Conservation (phyloP, 345 rosid genomes). For the Gossypium herbaceum region DNA sequence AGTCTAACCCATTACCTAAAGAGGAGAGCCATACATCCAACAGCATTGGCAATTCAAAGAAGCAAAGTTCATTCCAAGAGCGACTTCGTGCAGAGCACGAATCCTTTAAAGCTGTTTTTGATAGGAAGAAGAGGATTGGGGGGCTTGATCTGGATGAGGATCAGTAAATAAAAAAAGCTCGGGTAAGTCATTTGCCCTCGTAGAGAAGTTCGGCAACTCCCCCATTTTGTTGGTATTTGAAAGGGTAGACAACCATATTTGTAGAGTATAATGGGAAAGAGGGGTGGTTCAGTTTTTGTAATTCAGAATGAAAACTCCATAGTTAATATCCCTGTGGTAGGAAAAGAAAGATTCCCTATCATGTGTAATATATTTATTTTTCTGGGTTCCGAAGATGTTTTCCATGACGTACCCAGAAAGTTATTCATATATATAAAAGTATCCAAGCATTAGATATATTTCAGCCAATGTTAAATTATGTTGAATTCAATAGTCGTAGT, state of each 20-base stretch:
- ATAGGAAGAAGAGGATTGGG: slow-evolving; percentile 55
- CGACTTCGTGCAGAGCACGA: slow-evolving; percentile 72
- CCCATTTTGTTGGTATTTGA: not conserved
- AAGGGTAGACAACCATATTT: not conserved
- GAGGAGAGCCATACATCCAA: slow-evolving; percentile 31
- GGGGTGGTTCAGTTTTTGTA: not conserved
- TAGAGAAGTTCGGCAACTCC: not conserved
- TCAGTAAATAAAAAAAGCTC: not conserved
- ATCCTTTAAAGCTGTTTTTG: slow-evolving; percentile 83
- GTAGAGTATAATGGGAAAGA: not conserved
- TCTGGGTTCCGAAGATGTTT: not conserved
- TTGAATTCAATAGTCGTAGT: too few relatives aligned
- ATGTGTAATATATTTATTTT: not conserved
- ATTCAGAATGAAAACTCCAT: not conserved
- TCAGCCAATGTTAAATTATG: not conserved
- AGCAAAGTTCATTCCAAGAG: slow-evolving; percentile 66
- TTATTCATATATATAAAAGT: too few relatives aligned
- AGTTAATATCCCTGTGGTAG: not conserved
- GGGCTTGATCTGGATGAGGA: slow-evolving; percentile 50
- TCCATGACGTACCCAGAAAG: not conserved
- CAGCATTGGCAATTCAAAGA: slow-evolving; percentile 41
- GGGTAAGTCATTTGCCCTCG: not conserved
- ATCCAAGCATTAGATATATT: not conserved
- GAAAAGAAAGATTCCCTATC: not conserved
- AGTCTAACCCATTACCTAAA: slow-evolving; percentile 61